Conservation (phyloP, 2,329 filamentous ascomycete genomes). For the Mycosphaerella sp. region DNA sequence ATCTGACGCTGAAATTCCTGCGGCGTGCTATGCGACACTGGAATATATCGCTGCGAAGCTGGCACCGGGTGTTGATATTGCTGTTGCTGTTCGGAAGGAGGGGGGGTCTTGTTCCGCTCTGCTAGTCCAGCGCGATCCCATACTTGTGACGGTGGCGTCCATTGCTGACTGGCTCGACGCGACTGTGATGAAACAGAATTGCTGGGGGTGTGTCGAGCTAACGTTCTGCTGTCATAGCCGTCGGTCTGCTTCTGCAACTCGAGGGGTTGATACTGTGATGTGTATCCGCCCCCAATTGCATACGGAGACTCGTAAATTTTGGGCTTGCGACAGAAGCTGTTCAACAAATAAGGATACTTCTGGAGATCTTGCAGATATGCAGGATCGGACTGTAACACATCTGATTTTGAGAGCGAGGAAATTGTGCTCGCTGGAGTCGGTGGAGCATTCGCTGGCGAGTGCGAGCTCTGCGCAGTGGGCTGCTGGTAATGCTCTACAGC, state of each 20-base stretch:
- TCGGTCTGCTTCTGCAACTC: constrained; percentile 18
- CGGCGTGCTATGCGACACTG: constrained; percentile 36
- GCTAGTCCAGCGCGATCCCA: constrained; percentile 24
- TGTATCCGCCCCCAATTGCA: constrained; percentile 39
- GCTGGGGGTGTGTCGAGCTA: constrained; percentile 24
- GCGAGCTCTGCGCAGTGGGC: constrained; percentile 25
- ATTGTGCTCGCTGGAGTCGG: constrained; percentile 33
- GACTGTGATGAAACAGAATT: constrained; percentile 24
- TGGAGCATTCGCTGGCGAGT: constrained; percentile 32
- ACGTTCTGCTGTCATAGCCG: constrained; percentile 9
- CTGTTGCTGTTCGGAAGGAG: constrained; percentile 15
- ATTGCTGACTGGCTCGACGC: constrained; percentile 26
- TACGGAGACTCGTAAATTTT: constrained; percentile 46
- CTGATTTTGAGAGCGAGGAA: constrained; percentile 22
- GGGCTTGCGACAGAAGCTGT: constrained; percentile 41
- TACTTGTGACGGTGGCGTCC: constrained; percentile 35
- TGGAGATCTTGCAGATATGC: constrained; percentile 40
- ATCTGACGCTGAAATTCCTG: constrained; percentile 40
- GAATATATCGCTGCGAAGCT: constrained; percentile 13
- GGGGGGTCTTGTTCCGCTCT: constrained; percentile 19
- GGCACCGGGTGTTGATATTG: constrained; percentile 16
- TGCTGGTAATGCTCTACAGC: constrained; percentile 21
- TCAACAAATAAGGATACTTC: constrained; percentile 43
- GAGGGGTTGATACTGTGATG: constrained; percentile 37
- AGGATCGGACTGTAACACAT: constrained; percentile 29